A percentile compares a stretch with the other conserved stretches of the same genome.
Evolutionary conservation across 495 filamentous ascomycete genomes (phyloP).

Genomic region (Pseudomonodictys pantanalensis): DNA sequence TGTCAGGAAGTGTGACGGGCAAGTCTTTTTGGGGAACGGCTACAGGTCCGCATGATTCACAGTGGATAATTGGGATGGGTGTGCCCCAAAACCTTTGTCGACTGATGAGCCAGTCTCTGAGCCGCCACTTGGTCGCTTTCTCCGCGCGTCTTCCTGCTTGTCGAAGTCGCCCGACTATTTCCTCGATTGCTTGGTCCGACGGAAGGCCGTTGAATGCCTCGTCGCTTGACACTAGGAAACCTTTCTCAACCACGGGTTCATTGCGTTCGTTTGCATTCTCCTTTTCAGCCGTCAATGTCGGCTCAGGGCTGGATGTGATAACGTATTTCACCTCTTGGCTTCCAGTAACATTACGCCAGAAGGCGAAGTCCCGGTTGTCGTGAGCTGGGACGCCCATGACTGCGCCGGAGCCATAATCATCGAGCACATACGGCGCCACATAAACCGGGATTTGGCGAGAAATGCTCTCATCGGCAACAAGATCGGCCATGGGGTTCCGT

Average conservation of each 20-base stretch:
- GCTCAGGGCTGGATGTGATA: background rate
- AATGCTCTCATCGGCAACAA: constrained; percentile 52
- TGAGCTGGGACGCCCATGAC: constrained; percentile 92
- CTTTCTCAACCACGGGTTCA: constrained; percentile 49
- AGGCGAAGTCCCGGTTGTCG: constrained; percentile 70
- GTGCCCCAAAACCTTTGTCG: constrained; percentile 88
- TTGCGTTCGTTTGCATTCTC: constrained; percentile 25
- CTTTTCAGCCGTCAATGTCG: background rate
- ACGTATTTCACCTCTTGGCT: constrained; percentile 15
- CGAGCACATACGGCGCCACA: constrained; percentile 80
- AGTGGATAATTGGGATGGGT: constrained; percentile 88
- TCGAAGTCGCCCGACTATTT: constrained; percentile 58
- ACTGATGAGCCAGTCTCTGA: constrained; percentile 85
- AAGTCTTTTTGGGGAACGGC: constrained; percentile 74
- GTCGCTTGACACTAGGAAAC: constrained; percentile 47
- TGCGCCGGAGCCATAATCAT: constrained; percentile 82
- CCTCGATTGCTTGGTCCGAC: constrained; percentile 60
- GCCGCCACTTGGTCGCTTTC: constrained; percentile 65
- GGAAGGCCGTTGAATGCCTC: constrained; percentile 51
- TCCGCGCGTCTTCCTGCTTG: constrained; percentile 52
- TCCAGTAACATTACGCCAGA: constrained; percentile 68
- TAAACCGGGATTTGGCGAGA: constrained; percentile 66
- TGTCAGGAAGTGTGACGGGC: constrained; percentile 71
- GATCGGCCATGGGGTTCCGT: constrained; percentile 57
- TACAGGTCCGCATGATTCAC: constrained; percentile 69